These are phyloP conservation scores for Medicago ruthenica DNA, from an alignment of 306 rosid genomes.

Conservation along the genomic window DNA sequence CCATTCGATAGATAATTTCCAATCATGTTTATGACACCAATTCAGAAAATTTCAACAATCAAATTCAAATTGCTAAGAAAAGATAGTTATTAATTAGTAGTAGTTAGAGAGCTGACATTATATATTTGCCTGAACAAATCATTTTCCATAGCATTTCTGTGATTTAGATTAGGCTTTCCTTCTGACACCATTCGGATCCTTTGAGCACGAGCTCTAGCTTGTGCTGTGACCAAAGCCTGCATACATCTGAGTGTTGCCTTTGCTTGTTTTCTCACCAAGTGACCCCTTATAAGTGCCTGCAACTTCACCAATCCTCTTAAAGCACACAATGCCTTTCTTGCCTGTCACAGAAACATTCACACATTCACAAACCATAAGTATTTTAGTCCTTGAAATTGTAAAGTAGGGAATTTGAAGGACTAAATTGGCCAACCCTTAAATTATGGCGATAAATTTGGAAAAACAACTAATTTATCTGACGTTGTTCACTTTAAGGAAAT, in stretches of 20 bases:
- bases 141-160: slow-evolving; percentile 57
- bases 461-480: neutral
- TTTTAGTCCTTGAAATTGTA: neutral
- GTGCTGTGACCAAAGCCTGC: slow-evolving; percentile 94
- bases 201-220: slow-evolving; percentile 87
- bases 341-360: slow-evolving; percentile 55
- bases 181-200: slow-evolving; percentile 67
- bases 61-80: neutral
- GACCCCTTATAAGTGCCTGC: slow-evolving; percentile 95
- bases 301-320: slow-evolving; percentile 86
- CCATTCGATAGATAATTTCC: slow-evolving; percentile 4
- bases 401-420: neutral
- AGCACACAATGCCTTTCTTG: slow-evolving; percentile 87
- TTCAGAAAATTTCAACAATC: slow-evolving; percentile 9
- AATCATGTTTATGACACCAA: neutral
- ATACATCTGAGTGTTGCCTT: slow-evolving; percentile 76
- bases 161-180: slow-evolving; percentile 49
- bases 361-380: neutral
- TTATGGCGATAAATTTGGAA: neutral
- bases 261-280: slow-evolving; percentile 85
- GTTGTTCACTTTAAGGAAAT: neutral
- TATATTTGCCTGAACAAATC: slow-evolving; percentile 49
- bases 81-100: slow-evolving; percentile 19
- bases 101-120: slow-evolving; percentile 58
- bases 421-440: neutral